These are phyloP conservation scores for Perkinsela sp. DNA, from an alignment of 208 protist species.

Conservation along the genomic window DNA sequence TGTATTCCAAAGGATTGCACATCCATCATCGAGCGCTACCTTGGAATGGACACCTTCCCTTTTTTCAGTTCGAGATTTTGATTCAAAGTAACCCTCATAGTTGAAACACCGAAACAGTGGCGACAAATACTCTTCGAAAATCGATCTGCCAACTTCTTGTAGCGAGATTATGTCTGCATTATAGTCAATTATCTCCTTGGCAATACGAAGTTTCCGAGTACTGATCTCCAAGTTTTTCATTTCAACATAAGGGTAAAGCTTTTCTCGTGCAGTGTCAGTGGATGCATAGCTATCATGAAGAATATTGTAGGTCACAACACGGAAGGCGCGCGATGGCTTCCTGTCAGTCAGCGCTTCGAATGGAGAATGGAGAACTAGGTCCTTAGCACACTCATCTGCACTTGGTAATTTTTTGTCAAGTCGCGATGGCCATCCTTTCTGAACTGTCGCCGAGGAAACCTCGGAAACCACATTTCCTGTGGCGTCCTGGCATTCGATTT, in stretches of 20 bases:
- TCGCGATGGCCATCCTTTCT: not conserved
- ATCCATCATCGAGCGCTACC: not conserved
- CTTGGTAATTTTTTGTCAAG: not conserved
- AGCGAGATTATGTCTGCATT: constrained; percentile 41
- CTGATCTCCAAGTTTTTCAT: constrained; percentile 27
- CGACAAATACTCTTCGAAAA: constrained; percentile 28
- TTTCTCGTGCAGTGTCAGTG: constrained; percentile 13
- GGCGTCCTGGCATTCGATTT: not conserved
- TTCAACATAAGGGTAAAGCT: constrained; percentile 54
- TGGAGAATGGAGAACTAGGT: not conserved
- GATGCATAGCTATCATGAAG: constrained; percentile 56
- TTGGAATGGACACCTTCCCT: not conserved
- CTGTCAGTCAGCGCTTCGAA: not conserved
- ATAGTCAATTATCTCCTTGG: constrained; percentile 45
- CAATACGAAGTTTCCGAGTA: constrained; percentile 26
- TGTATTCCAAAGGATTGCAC: not conserved
- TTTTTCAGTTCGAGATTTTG: constrained; percentile 12
- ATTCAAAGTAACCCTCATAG: constrained; percentile 33
- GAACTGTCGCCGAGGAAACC: not conserved
- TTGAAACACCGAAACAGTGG: constrained; percentile 16
- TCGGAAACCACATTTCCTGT: not conserved
- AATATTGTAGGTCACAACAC: constrained; percentile 63
- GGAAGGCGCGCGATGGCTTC: constrained; percentile 14
- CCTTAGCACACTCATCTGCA: not conserved
- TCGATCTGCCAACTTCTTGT: constrained; percentile 52